phyloP scores from a whole-genome alignment of 768 basidiomycete species.

The Boletus pseudopeckii region DNA sequence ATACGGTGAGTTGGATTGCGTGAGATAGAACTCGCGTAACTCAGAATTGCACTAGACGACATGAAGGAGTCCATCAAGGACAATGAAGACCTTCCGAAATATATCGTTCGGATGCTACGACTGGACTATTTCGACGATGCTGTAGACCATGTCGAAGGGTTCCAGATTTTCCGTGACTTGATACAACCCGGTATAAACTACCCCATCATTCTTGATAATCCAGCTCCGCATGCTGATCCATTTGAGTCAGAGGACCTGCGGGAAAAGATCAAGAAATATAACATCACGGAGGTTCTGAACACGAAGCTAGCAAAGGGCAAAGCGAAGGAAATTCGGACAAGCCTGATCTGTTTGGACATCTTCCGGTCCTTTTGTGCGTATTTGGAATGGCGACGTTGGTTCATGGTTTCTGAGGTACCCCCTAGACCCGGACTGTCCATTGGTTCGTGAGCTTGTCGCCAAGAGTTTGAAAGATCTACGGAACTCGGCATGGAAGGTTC shows the following conservation, averaged over 20 bases:
- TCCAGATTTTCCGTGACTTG: slow-evolving; percentile 22
- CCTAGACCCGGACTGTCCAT: slow-evolving; percentile 8
- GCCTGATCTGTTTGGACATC: slow-evolving; percentile 25
- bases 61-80: slow-evolving; percentile 12
- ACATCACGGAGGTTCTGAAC: slow-evolving; percentile 17
- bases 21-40: background rate
- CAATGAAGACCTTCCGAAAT: slow-evolving; percentile 7
- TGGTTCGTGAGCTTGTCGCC: slow-evolving; percentile 11
- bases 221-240: background rate
- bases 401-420: background rate
- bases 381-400: background rate
- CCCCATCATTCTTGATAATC: background rate
- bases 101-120: slow-evolving; percentile 22
- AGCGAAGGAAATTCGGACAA: slow-evolving; percentile 17
- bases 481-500: slow-evolving; percentile 10
- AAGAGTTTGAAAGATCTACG: slow-evolving; percentile 5
- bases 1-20: slow-evolving; percentile 7
- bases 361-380: slow-evolving; percentile 17
- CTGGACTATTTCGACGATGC: slow-evolving; percentile 27
- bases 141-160: slow-evolving; percentile 21
- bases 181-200: slow-evolving; percentile 17
- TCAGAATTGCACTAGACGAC: slow-evolving; percentile 5
- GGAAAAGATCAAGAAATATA: slow-evolving; percentile 5
- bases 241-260: slow-evolving; percentile 11
- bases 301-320: slow-evolving; percentile 13